Percentiles rank a stretch among this genome's conserved stretches.
Evolutionary conservation across 2,329 filamentous ascomycete species (phyloP).

Genomic region (Bipolaris oryzae): DNA sequence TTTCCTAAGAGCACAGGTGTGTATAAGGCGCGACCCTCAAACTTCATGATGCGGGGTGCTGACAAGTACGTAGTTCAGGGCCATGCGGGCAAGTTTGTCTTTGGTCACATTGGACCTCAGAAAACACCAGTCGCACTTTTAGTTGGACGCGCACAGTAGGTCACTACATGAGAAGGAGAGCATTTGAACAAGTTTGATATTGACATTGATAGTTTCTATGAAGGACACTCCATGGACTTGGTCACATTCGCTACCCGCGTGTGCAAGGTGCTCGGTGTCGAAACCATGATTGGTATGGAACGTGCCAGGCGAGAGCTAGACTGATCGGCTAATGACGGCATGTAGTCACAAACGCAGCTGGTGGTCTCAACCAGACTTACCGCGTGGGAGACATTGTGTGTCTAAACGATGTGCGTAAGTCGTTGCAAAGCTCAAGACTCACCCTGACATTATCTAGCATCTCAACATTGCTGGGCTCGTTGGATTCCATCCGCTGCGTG

Average conservation of each 20-base stretch:
- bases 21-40: slow-evolving; percentile 17
- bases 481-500: slow-evolving; percentile 65
- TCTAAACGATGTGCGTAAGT: slow-evolving; percentile 63
- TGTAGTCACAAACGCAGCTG: slow-evolving; percentile 69
- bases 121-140: slow-evolving; percentile 65
- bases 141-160: slow-evolving; percentile 69
- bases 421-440: background rate
- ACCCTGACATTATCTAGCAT: slow-evolving; percentile 53
- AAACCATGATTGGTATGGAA: slow-evolving; percentile 61
- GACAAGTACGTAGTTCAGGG: slow-evolving; percentile 54
- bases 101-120: slow-evolving; percentile 62
- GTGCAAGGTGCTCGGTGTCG: slow-evolving; percentile 66
- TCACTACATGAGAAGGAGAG: slow-evolving; percentile 20
- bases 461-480: slow-evolving; percentile 67
- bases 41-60: slow-evolving; percentile 3
- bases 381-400: slow-evolving; percentile 68
- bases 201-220: slow-evolving; percentile 63
- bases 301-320: background rate
- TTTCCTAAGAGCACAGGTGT: slow-evolving; percentile 66
- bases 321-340: slow-evolving; percentile 20
- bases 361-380: slow-evolving; percentile 68
- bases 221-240: slow-evolving; percentile 67
- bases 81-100: slow-evolving; percentile 69
- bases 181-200: slow-evolving; percentile 6
- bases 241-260: slow-evolving; percentile 69